A percentile compares a stretch with the other conserved stretches of the same genome.
These are phyloP conservation scores for Gnomoniopsis sp. DNA, from an alignment of 2,329 filamentous ascomycete species.

Conservation along the genomic window DNA sequence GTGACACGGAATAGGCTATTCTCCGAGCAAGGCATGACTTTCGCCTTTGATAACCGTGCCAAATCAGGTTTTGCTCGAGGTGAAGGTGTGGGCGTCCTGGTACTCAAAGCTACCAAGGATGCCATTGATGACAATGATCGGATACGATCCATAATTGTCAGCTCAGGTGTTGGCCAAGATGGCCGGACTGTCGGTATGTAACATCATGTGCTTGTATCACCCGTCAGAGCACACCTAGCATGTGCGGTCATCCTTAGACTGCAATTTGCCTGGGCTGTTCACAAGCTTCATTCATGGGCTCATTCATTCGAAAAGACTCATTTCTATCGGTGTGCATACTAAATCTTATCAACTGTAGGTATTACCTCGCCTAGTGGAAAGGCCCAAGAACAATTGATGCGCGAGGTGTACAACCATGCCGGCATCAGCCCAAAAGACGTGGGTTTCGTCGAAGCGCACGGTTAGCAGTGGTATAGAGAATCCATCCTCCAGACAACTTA, in stretches of 20 bases:
- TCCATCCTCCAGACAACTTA: not conserved
- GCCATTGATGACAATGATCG: conserved; percentile 32
- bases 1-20: conserved; percentile 21
- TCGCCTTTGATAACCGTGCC: conserved; percentile 29
- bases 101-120: conserved; percentile 34
- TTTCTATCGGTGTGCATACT: too few species aligned
- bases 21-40: conserved; percentile 20
- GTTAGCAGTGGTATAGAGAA: conserved; percentile 9
- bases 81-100: conserved; percentile 33
- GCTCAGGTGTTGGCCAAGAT: conserved; percentile 35
- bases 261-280: too few species aligned
- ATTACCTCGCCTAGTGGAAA: conserved; percentile 30
- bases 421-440: conserved; percentile 18
- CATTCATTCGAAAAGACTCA: too few species aligned
- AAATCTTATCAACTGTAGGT: too few species aligned
- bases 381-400: conserved; percentile 23
- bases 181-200: conserved; percentile 31
- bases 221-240: too few species aligned
- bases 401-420: conserved; percentile 18
- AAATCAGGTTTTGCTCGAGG: conserved; percentile 33
- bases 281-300: too few species aligned
- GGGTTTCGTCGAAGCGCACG: conserved; percentile 26
- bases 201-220: not conserved
- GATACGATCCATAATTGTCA: conserved; percentile 26
- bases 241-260: not conserved